Base-by-base conservation (phyloP, 108 stramenopile species). In the Heterococcus sp. region DNA sequence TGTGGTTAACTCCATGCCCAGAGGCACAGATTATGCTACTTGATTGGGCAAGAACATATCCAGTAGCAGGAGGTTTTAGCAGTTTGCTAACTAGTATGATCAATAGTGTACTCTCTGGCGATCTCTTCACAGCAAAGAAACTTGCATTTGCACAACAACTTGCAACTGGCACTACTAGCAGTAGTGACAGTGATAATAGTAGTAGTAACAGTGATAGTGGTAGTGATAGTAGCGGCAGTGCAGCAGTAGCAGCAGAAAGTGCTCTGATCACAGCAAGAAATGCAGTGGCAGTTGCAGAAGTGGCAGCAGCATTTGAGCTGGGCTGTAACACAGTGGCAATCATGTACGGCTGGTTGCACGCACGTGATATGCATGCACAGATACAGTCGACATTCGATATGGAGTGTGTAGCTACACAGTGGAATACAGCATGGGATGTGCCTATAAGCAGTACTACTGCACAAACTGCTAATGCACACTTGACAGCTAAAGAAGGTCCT, bases 1-100 rank as follows among this genome's bases (percentile, higher is more conserved):
- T 81, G 58, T 81, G 79, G 79, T 58, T 81, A 38, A 58, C 69
- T 31, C 79, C 79, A 0, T 81, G 79, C 72, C 79, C 79, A 1
- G 79, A 81, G 79, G 79, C 79, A 30, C 71, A 81, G 72, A 70
- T 81, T 26, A 73, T 81, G 72, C 31, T 65, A 33, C 74, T 75
- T 28, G 79, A 81, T 40, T 81, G 79, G 79, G 72, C 79, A 8
- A 40, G 79, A 32, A 32, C 72, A 27, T 81, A 70, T 5, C 79
- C 79, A 1, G 72, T 63, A 58, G 77, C 77, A 27, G 77, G 77
- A 30, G 77, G 77, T 0, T 14, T 78, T 27, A 70, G 68, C 5
- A 64, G n/a, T 0, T 58, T 78, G 11, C 39, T 66, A 11, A 37
- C 77, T 0, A 21, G 37, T 3, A 46, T 78, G 31, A 69, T 39